phyloP scores from a whole-genome alignment of 208 protist genomes.

The Trypanosoma rangeli region DNA sequence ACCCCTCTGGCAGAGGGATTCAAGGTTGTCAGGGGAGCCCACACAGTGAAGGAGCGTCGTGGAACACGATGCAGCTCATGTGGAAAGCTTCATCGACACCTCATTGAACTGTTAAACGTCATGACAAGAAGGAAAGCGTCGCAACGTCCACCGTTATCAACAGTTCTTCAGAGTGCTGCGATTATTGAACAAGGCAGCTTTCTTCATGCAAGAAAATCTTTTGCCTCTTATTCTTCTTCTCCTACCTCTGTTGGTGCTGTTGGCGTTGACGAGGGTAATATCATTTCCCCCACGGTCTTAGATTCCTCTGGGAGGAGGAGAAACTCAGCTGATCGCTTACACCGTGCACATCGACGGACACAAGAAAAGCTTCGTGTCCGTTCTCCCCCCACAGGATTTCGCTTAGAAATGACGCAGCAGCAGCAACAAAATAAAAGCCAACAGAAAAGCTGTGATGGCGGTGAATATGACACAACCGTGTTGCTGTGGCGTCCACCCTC shows the following conservation, averaged over 20 bases:
- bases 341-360: background rate
- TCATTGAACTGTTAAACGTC: conserved; percentile 40
- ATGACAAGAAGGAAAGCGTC: conserved; percentile 32
- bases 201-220: background rate
- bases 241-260: background rate
- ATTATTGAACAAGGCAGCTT: conserved; percentile 35
- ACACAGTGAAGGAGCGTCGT: background rate
- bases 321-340: background rate
- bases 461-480: conserved; percentile 1
- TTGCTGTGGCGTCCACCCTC: conserved; percentile 40
- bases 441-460: background rate
- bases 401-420: background rate
- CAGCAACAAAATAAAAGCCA: background rate
- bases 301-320: background rate
- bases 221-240: background rate
- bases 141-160: conserved; percentile 27
- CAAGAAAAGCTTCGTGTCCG: background rate
- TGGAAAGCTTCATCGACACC: conserved; percentile 36
- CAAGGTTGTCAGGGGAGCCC: background rate
- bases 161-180: conserved; percentile 30
- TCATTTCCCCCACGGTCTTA: background rate
- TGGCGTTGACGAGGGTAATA: background rate
- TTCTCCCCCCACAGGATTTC: background rate
- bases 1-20: conserved; percentile 1
- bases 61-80: conserved; percentile 31